Evolutionary conservation across 495 filamentous ascomycete genomes (phyloP), one percentile per base, ranked within the genome.

Genomic region (Neurospora tetraspora): DNA sequence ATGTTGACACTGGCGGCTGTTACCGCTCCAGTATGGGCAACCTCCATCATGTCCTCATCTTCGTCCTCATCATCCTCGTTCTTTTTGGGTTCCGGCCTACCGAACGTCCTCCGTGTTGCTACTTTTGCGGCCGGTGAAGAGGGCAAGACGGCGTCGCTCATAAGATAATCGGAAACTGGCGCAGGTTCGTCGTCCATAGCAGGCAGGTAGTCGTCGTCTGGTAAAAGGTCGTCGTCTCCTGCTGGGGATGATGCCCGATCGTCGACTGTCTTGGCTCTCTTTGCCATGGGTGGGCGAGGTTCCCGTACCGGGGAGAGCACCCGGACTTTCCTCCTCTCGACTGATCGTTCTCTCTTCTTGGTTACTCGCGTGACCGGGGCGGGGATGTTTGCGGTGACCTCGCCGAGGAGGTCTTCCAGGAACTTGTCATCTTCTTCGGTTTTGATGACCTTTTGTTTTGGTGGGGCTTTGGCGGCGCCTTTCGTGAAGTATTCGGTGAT

Each of bases 401-500:
- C 93, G 73, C 90, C 93, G 5, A 99, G 88, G 6, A 99, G 86
- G 76, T 91, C 90, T 4, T 87, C 88, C 82, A 99, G 87, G 79
- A 97, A 98, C 72, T 89, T 90, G 73, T 92, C 90, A 76, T 98
- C 94, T 70, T 94, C 94, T 75, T 92, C 91, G 6, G 93, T 97
- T 76, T 89, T 88, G 69, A 87, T 78, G 68, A 81, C 80, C 86
- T 97, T 99, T 2, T 91, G 87, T 79, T 96, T 97, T 31, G 89
- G 86, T 65, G 90, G 90, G 23, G 89, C 80, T 69, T 88, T 83
- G 53, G 87, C 81, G 71, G 88, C 86, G 53, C 92, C 91, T 74
- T 89, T 91, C 77, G 88, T 96, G 81, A 99, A 98, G 81, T 96
- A 99, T 75, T 95, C 96, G 76, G 90, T 91, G 77, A 99, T 98